A percentile compares a stretch with the other conserved stretches of the same genome.
phyloP scores from a whole-genome alignment of 257 asterid genomes.

The Lantana camara region DNA sequence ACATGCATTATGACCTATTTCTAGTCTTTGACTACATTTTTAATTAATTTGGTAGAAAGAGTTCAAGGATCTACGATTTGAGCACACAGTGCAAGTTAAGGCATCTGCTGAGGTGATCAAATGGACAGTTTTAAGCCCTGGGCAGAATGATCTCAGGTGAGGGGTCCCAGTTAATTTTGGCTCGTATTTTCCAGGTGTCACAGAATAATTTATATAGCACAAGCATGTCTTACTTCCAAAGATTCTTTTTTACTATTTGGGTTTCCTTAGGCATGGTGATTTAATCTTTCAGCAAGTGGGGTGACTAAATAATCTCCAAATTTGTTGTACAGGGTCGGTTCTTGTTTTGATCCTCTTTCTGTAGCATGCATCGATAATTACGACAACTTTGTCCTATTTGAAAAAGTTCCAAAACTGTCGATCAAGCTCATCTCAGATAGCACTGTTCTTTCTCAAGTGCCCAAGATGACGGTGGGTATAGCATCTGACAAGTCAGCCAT shows the following conservation, averaged over 20 bases:
- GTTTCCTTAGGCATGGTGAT: conserved; percentile 1
- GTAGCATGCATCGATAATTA: conserved; percentile 55
- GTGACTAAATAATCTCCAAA: background rate
- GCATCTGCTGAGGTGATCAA: conserved; percentile 39
- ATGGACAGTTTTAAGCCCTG: conserved; percentile 47
- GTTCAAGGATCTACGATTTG: conserved; percentile 26
- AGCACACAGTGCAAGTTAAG: conserved; percentile 44
- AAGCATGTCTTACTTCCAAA: background rate
- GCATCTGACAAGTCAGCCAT: conserved; percentile 34
- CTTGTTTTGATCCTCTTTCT: conserved; percentile 33
- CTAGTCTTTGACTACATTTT: conserved; percentile 23
- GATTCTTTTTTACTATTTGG: background rate
- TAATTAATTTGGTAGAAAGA: conserved; percentile 36
- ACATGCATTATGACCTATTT: conserved; percentile 7
- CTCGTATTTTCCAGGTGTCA: background rate
- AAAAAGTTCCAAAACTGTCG: conserved; percentile 32
- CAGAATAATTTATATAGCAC: conserved; percentile 6
- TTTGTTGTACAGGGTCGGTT: conserved; percentile 57
- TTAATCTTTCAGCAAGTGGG: background rate
- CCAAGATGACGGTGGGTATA: conserved; percentile 28
- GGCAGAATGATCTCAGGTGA: conserved; percentile 42
- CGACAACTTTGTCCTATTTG: conserved; percentile 41
- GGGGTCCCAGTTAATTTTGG: conserved; percentile 12
- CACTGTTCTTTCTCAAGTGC: conserved; percentile 29
- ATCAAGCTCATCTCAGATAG: conserved; percentile 32